Base-by-base conservation (phyloP, 2,329 filamentous ascomycete genomes). In the Penicillium capsulatum region DNA sequence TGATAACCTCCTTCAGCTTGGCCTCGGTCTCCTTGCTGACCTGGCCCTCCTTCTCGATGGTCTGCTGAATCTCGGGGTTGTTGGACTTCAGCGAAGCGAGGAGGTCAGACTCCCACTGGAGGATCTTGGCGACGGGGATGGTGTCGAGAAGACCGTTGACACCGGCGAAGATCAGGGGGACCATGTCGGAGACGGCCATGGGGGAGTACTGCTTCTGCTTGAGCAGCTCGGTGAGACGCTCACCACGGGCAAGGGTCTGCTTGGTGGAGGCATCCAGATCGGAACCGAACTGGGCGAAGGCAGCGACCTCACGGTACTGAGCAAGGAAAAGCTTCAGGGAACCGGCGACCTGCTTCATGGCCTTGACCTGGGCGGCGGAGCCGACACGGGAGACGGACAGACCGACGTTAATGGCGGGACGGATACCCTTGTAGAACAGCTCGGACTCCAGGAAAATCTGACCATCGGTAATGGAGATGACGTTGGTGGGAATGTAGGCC, bases 261-360 rank as follows among this genome's bases (percentile, higher is more conserved):
- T 96, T 97, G 73, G 92, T 98, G 59, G 92, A 82, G 61, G 92
- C 92, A 77, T 98, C 92, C 60, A 98, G 79, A 80, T 98, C 92
- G 68, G 92, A 98, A 84, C 92, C 92, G 82, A 98, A 98, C 77
- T 98, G 92, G 63, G 92, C 91, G 76, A 98, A 98, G 61, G 92
- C 92, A 65, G 92, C 92, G 53, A 98, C 92, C 76, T 98, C 92
- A 92, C 92, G 92, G 83, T 98, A 98, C 79, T 98, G 92, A 64
- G 92, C 92, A 86, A 98, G 87, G 89, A 97, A 98, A 63, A 98
- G 89, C 84, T 98, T 98, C 68, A 98, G 80, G 60, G 91, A 97
- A 82, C 92, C 92, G 66, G 92, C 92, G 63, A 98, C 92, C 81
- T 98, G 92, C 84, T 98, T 98, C 92, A 98, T 98, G 76, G 92